Percentiles rank a stretch among this genome's conserved stretches.
Evolutionary conservation across 768 basidiomycete genomes (phyloP).

Genomic region (Cystobasidium tubakii): DNA sequence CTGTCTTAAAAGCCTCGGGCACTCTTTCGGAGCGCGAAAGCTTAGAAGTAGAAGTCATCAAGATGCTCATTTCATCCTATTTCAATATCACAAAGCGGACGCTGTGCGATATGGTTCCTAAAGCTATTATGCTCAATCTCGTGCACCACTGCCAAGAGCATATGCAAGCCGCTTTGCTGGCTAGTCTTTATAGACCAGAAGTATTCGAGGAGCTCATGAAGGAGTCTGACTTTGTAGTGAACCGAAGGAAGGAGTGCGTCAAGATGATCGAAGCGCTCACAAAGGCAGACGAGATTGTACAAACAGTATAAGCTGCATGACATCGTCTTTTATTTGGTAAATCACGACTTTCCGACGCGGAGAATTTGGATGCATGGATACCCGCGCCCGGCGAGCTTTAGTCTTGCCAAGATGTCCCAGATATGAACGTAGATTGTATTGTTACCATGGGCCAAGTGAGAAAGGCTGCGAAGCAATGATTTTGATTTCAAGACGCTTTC

Average conservation of each 20-base stretch:
- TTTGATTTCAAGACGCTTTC: background rate
- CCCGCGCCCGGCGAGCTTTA: background rate
- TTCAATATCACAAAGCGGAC: conserved; percentile 98
- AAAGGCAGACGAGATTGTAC: conserved; percentile 89
- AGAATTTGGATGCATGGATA: background rate
- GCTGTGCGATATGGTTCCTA: conserved; percentile 99
- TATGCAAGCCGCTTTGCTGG: conserved; percentile 84
- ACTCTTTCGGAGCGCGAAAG: conserved; percentile 89
- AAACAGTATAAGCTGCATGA: conserved; percentile 26
- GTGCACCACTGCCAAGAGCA: conserved; percentile 91
- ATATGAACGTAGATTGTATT: background rate
- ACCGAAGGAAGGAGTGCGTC: conserved; percentile 85
- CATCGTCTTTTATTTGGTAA: background rate
- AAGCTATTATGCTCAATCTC: conserved; percentile 61
- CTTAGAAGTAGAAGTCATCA: conserved; percentile 99
- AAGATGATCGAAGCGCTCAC: conserved; percentile 89
- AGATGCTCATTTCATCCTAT: conserved; percentile 81
- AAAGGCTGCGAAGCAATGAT: background rate
- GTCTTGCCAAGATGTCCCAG: background rate
- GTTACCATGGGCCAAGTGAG: background rate
- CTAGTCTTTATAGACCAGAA: conserved; percentile 94
- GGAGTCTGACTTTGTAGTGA: conserved; percentile 73
- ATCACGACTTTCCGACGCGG: too few species aligned
- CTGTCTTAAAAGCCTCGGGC: conserved; percentile 78
- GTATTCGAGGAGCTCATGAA: conserved; percentile 90